Evolutionary conservation across 2,329 filamentous ascomycete genomes (phyloP), one percentile per base, ranked within the genome.

Genomic region (Curvularia eragrostidis): DNA sequence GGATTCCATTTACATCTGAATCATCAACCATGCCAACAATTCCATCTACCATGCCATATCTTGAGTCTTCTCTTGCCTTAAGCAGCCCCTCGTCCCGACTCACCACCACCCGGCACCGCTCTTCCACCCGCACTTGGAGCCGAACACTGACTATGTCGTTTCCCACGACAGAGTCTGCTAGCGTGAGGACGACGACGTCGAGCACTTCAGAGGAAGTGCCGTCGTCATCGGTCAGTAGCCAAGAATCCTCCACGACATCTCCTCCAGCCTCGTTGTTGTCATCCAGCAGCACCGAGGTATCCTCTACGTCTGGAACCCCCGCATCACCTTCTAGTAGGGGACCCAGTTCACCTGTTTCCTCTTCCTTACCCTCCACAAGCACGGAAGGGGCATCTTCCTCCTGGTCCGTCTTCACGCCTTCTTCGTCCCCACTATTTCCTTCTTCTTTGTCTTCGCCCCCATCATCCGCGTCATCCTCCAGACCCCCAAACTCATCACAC

Each of bases 311-410:
- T 1, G 28, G 19, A 10, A 50, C 30, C 9, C 26, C 54, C n/a
- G 24, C 49, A 19, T 46, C 41, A 42, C 12, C 52, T 18, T n/a
- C 38, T 28, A 6, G 2, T 15, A 5, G n/a, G 13, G 32, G 6
- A 2, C 6, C 32, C 32, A 36, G 32, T 13, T 8, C 23, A 19
- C 34, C 47, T 34, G 12, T 5, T 21, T 41, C 6, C 42, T 39
- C 39, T 3, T 21, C 39, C 32, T 28, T 30, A 23, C 32, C 30
- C 41, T 42, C 41, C 36, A 52, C 56, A 26, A 59, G 19, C 28
- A 60, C 60, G 9, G 57, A 58, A 18, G 58, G 44, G 18, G 54
- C 55, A 1, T 44, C 50, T 2, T 44, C 55, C 10, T 58, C 55
- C 30, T 54, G 38, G 28, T 36, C 55, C 6, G 44, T 58, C 2